Percentiles rank a stretch among this genome's conserved stretches.
phyloP scores from a whole-genome alignment of 495 filamentous ascomycete species.

The Neurospora sp. region DNA sequence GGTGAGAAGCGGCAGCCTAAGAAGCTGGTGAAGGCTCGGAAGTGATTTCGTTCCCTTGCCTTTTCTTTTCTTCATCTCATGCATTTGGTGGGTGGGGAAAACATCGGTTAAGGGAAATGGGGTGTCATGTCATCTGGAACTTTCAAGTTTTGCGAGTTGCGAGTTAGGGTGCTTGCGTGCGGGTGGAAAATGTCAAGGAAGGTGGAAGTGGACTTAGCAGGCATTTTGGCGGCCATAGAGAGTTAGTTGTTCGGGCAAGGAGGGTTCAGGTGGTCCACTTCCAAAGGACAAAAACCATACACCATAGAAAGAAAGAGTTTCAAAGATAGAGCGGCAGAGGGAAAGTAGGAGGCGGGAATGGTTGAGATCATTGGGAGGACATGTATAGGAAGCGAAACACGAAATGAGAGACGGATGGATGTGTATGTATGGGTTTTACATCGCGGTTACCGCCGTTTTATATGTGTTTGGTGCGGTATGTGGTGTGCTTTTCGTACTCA shows the following conservation, averaged over 20 bases:
- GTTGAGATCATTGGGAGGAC: background rate
- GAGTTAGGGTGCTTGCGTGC: background rate
- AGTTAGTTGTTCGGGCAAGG: background rate
- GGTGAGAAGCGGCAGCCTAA: constrained; percentile 14
- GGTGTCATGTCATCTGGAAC: background rate
- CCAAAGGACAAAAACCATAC: background rate
- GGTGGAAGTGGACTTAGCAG: background rate
- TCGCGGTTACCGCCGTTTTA: background rate
- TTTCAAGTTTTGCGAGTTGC: background rate
- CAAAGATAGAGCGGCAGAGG: background rate
- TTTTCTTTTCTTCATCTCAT: background rate
- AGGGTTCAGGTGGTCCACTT: background rate
- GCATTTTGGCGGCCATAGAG: background rate
- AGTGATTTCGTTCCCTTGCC: background rate
- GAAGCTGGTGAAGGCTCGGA: constrained; percentile 20
- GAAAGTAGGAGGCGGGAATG: background rate
- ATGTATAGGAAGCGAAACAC: background rate
- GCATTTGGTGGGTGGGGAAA: background rate
- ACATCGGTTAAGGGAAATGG: background rate
- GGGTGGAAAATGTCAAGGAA: background rate
- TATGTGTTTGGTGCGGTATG: background rate
- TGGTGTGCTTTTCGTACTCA: background rate
- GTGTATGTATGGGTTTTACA: background rate
- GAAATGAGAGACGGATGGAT: background rate
- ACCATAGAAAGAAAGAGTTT: background rate